Evolutionary conservation across 768 basidiomycete species (phyloP), one percentile per base, ranked within the genome.

Genomic region (Agrocybe chaxingu): DNA sequence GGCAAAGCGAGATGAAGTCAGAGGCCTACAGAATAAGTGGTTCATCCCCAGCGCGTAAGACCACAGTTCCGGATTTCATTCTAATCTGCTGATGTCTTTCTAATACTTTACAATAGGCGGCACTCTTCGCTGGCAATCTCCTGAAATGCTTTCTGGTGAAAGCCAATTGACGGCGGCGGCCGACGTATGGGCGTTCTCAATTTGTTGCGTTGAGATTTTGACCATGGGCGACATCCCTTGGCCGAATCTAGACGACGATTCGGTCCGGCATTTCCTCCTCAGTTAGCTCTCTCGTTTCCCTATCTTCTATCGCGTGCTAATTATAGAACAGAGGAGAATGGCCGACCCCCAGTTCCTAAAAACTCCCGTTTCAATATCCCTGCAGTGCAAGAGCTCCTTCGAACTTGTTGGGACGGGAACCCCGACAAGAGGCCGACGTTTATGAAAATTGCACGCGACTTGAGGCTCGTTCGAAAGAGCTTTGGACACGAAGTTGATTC

Each of bases 1-100:
- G 89, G 0, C 86, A 92, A 65, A 85, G 81, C 57, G 85, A 88
- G 66, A 83, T 93, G 73, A 87, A 85, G 66, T 79, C 74, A 31
- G 88, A 92, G 62, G 84, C 80, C 3, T 84, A 75, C 55, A 75
- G 80, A 34, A 73, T 88, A 1, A 85, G 80, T 50, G 82, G 81
- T 29, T 68, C 69, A 24, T 60, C 70, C 3, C 68, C 67, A 11
- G 71, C 70, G 52, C 70, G 80, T 83, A 53, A 45, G 76, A 72
- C n/a, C 24, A 12, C 11, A 45, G n/a, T 40, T 19, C 7, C 44
- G 7, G 7, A 24, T 24, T 32, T 8, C 4, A 8, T 33, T 42
- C 3, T 32, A 3, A 13, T 8, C 16, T 24, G 18, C 34, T 29
- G 19, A 31, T 24, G 19, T 43, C 8, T 44, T 40, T 13, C 46